Base-by-base conservation (phyloP, 2,329 filamentous ascomycete species). In the Penicillium sp. region DNA sequence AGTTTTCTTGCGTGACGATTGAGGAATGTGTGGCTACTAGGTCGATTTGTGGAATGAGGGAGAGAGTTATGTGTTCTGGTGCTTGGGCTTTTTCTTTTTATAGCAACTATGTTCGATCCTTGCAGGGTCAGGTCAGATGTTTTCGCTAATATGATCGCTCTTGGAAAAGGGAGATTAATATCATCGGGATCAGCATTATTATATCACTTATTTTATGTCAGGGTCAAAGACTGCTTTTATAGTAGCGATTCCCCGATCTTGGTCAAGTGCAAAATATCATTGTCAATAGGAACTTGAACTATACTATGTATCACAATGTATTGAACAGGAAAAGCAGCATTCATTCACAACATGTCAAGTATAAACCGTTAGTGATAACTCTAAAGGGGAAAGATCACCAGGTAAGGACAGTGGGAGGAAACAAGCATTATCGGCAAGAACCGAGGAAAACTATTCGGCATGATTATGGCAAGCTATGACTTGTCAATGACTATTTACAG, bases 401-500 rank as follows among this genome's bases (percentile, higher is more conserved):
- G 11, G n/a, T n/a, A 43, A 43, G 11, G 19, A 11, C 40, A 28
- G 40, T 14, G 10, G 24, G 19, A 40, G n/a, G 21, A 26, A 43
- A 21, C 37, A 40, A 33, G 29, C 29, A 5, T 24, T 24, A 23
- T 23, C 6, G 14, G 16, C 4, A 28, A 28, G 9, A 28, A 43
- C 39, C 2, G 28, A 10, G 3, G 21, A 31, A 21, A 18, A 45
- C 14, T 19, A 9, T 21, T n/a, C n/a, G n/a, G n/a, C n/a, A 24
- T 28, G n/a, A 14, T 43, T 28, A 26, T 26, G n/a, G 11, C 39
- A 43, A 28, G 39, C 39, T 7, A 9, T 18, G 23, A 26, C 14
- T 9, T 28, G 42, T 39, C 39, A 45, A 37, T 29, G 33, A 10
- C 7, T 14, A 44, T 54, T 50, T 67, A 75, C 49, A 72, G 48